Base-by-base conservation (phyloP, 1,284 basidiomycete genomes). In the Rugosomyces carneus region DNA sequence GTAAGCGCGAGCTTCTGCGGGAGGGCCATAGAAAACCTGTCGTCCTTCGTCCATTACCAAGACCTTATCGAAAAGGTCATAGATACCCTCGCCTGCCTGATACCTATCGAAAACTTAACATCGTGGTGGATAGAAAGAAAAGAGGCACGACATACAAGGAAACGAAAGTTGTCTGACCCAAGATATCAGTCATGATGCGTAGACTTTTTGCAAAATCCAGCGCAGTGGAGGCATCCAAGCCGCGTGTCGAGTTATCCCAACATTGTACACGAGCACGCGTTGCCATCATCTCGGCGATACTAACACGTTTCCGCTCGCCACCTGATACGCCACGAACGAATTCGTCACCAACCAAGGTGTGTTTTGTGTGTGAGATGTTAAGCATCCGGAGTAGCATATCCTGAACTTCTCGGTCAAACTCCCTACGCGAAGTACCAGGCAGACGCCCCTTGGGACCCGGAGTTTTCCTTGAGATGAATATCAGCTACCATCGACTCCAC, bases 291-390 rank as follows among this genome's bases (percentile, higher is more conserved):
- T 93, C 91, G 5, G 85, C 81, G 57, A 93, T 91, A 40, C 84
- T 88, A 11, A 93, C 89, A 55, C 91, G 88, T 64, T 90, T 91
- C 27, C 84, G 74, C 60, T 91, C 89, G 29, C 93, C 92, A 40
- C 91, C 92, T 0, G 84, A 87, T 2, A 93, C 83, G 50, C 91
- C 92, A 11, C 90, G 81, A 1, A 93, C 81, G 53, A 84, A 87
- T 50, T 84, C 84, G 59, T 92, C 81, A 2, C 92, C 92, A 35
- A 94, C 89, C 2, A 88, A 77, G 0, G 89, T 93, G 53, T 85
- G 69, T 47, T 72, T 70, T 0, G 86, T 90, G 58, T 83, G 86
- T 5, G 75, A 71, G 53, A 94, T 84, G 56, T 90, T 89, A 48
- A 93, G 79, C 72, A 90, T 86, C 49, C 76, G 80, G 39, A 91